Percentiles rank a stretch among this genome's conserved stretches.
Conservation (phyloP, 352 stramenopile species). For the Phytophthora uliginosa region DNA sequence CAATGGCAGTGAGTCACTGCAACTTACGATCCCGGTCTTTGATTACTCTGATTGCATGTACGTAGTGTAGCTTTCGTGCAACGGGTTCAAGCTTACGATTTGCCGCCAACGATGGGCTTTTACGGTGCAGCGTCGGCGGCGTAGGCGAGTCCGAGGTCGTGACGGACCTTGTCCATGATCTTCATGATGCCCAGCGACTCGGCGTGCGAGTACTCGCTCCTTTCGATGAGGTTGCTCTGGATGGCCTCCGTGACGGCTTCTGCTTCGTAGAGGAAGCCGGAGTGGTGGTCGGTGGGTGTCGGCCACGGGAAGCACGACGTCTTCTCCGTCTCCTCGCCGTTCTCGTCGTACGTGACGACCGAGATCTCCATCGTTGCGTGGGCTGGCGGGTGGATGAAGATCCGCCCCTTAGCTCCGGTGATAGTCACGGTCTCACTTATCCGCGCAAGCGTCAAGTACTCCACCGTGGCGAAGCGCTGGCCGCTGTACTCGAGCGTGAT, state of each 20-base stretch:
- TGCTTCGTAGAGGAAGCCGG: conserved; percentile 82
- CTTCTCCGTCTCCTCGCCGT: conserved; percentile 17
- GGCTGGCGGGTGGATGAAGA: conserved; percentile 63
- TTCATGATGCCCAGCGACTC: conserved; percentile 61
- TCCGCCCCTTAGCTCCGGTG: conserved; percentile 72
- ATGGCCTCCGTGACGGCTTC: conserved; percentile 56
- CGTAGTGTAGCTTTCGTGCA: neutral
- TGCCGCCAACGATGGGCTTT: neutral
- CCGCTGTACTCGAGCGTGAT: conserved; percentile 67
- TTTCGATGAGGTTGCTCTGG: conserved; percentile 37
- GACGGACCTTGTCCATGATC: conserved; percentile 70
- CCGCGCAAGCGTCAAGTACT: conserved; percentile 71
- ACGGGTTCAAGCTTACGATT: neutral
- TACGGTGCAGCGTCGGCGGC: conserved; percentile 12
- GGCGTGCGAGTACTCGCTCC: conserved; percentile 50
- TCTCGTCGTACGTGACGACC: conserved; percentile 21
- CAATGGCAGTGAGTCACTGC: neutral
- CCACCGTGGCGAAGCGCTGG: conserved; percentile 59
- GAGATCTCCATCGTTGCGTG: conserved; percentile 30
- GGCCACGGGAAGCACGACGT: conserved; percentile 34
- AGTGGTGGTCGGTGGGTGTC: conserved; percentile 15
- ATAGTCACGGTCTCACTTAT: conserved; percentile 79
- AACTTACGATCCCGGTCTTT: neutral
- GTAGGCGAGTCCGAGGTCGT: conserved; percentile 58
- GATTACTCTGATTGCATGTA: neutral